Base-by-base conservation (phyloP, 495 filamentous ascomycete species). In the Trichoderma erinaceum region DNA sequence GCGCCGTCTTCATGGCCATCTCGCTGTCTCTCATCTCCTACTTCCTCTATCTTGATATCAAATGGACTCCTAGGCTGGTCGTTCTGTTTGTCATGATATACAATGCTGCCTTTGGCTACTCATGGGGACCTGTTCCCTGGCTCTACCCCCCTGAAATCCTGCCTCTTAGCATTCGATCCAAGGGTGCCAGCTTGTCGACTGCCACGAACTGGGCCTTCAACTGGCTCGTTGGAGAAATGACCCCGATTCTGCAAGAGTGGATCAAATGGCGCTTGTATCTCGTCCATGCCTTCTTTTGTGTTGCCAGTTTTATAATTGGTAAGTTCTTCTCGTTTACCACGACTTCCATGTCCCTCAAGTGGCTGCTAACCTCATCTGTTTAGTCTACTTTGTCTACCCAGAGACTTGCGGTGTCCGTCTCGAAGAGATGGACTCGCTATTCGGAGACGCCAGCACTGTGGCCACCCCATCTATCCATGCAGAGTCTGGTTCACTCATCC, bases 71-170 rank as follows among this genome's bases (percentile, higher is more conserved):
- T 10, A 89, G 82, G 5, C 79, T 97, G 72, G 96, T 97, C 15
- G 96, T 98, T 63, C 77, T 96, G 25, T 92, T 96, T 75, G 95
- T 99, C 69, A 97, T 99, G 88, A 89, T 97, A 63, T 99, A 99
- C 80, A 99, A 99, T 75, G 95, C 95, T 16, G 90, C 96, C 21
- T 99, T 99, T 74, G 95, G 95, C 38, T 95, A 93, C 68, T 97
- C 94, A n/a, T 99, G 96, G 96, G 95, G 95, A 41, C 95, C 95
- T 4, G 93, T 99, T 66, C 95, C 95, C 0, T 99, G 95, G 95
- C 84, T 98, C 13, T 99, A 99, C 75, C 95, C 96, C 4, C 95
- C 95, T 10, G 95, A 99, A 82, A 99, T 99, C 74, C 80, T 99
- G 65, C 95, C 95, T 1, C 82, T 99, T 69, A 98, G 96, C 78